A percentile compares a stretch with the other conserved stretches of the same genome.
These are phyloP conservation scores for Kodamaea jinghongensis DNA, from an alignment of 805 yeast species.

Conservation along the genomic window DNA sequence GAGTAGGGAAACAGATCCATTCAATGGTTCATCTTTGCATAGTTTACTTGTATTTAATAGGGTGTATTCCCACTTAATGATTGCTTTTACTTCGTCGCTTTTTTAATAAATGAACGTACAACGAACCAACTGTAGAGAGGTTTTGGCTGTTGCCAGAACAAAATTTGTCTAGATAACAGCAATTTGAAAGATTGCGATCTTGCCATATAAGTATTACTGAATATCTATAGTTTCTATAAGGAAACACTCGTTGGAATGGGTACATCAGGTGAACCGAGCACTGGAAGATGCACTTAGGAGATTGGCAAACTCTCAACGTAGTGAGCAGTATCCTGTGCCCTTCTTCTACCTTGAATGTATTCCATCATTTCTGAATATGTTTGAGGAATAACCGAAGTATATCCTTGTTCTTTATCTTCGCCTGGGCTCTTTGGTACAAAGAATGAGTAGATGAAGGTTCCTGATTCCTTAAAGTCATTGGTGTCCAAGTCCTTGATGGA, in stretches of 20 bases:
- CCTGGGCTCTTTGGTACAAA: constrained; percentile 66
- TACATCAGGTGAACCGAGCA: too few species aligned
- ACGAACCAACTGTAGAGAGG: too few species aligned
- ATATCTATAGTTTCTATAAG: not conserved
- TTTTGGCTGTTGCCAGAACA: too few species aligned
- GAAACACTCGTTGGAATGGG: too few species aligned
- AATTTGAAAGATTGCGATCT: too few species aligned
- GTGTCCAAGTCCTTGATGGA: constrained; percentile 67
- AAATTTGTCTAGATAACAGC: too few species aligned
- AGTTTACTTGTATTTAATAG: too few species aligned
- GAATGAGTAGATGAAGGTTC: constrained; percentile 85
- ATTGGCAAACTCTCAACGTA: constrained; percentile 46
- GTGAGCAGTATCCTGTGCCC: constrained; percentile 78
- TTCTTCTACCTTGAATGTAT: constrained; percentile 85
- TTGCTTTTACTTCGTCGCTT: not conserved
- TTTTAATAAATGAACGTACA: too few species aligned
- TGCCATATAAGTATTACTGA: constrained; percentile 1
- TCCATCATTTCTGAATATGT: constrained; percentile 91
- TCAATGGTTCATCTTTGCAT: too few species aligned
- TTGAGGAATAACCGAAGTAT: constrained; percentile 77
- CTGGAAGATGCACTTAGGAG: too few species aligned
- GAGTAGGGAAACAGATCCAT: not conserved
- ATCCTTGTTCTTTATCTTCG: constrained; percentile 50
- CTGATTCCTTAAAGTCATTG: constrained; percentile 65
- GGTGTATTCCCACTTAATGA: not conserved